A percentile compares a stretch with the other conserved stretches of the same genome.
These are phyloP conservation scores for Aspergillus sclerotiicarbonarius DNA, from an alignment of 495 filamentous ascomycete species.

Conservation along the genomic window DNA sequence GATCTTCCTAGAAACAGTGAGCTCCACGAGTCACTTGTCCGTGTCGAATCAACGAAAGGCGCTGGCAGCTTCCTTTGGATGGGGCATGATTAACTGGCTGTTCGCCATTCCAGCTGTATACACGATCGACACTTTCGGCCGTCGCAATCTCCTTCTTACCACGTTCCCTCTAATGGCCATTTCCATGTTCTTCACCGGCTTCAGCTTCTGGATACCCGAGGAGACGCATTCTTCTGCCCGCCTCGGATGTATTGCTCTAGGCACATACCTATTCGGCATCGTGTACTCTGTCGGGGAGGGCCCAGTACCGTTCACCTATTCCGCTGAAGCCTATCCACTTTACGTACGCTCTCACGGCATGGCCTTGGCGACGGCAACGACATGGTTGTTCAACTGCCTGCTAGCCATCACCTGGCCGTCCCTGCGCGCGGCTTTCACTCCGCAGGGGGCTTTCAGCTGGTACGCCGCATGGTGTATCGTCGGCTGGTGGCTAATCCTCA, in stretches of 20 bases:
- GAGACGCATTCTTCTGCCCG: slow-evolving; percentile 38
- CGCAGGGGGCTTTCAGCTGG: slow-evolving; percentile 61
- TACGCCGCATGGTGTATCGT: slow-evolving; percentile 51
- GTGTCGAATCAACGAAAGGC: slow-evolving; percentile 52
- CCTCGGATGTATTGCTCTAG: slow-evolving; percentile 60
- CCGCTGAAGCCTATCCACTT: slow-evolving; percentile 72
- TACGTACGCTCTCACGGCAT: slow-evolving; percentile 70
- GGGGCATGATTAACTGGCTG: slow-evolving; percentile 75
- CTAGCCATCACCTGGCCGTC: slow-evolving; percentile 66
- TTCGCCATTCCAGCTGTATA: slow-evolving; percentile 77
- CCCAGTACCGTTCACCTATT: slow-evolving; percentile 82
- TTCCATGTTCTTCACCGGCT: slow-evolving; percentile 74
- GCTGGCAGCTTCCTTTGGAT: slow-evolving; percentile 67
- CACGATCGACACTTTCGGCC: slow-evolving; percentile 82
- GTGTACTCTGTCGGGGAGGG: slow-evolving; percentile 80
- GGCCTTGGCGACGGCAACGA: slow-evolving; percentile 49
- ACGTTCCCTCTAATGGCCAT: slow-evolving; percentile 78
- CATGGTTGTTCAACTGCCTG: slow-evolving; percentile 59
- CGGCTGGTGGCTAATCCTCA: slow-evolving; percentile 36
- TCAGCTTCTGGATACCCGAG: slow-evolving; percentile 71
- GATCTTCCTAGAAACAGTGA: slow-evolving; percentile 48
- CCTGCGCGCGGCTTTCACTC: slow-evolving; percentile 50
- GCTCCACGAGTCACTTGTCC: slow-evolving; percentile 3
- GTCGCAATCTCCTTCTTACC: slow-evolving; percentile 70
- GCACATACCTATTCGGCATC: slow-evolving; percentile 72